Conservation (phyloP, 2,329 filamentous ascomycete genomes). For the Colletotrichum phormii region DNA sequence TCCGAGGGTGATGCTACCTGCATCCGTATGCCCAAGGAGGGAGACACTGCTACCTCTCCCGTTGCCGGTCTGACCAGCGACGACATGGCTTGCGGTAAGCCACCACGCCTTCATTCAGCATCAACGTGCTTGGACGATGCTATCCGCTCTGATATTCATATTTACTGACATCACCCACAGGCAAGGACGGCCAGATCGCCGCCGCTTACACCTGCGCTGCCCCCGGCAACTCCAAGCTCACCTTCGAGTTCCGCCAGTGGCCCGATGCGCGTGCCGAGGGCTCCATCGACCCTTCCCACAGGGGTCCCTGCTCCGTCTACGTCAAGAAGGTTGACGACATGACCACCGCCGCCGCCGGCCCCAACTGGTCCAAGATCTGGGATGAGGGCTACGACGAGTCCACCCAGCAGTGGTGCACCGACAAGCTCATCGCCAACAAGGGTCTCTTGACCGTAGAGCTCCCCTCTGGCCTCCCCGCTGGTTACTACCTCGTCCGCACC, state of each 20-base stretch:
- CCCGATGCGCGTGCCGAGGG: constrained; percentile 66
- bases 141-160: constrained; percentile 23
- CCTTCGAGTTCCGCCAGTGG: constrained; percentile 74
- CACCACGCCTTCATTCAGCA: background rate
- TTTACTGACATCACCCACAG: constrained; percentile 44
- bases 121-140: constrained; percentile 30
- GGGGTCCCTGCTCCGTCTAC: constrained; percentile 79
- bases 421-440: constrained; percentile 73
- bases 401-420: constrained; percentile 74
- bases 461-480: constrained; percentile 69
- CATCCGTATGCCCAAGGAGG: constrained; percentile 72
- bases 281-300: constrained; percentile 70
- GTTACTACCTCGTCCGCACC: constrained; percentile 78
- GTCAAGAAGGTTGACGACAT: constrained; percentile 76
- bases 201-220: constrained; percentile 63
- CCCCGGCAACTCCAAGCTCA: constrained; percentile 65
- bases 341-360: constrained; percentile 63
- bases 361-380: constrained; percentile 85
- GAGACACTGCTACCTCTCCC: constrained; percentile 65
- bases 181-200: constrained; percentile 55
- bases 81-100: constrained; percentile 78
- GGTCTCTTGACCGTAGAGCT: constrained; percentile 73
- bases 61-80: constrained; percentile 66
- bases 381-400: constrained; percentile 72
- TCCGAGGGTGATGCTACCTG: constrained; percentile 79